A percentile compares a stretch with the other conserved stretches of the same genome.
These are phyloP conservation scores for Phalaenopsis hybrid DNA, from an alignment of 116 monocot genomes.

Conservation along the genomic window DNA sequence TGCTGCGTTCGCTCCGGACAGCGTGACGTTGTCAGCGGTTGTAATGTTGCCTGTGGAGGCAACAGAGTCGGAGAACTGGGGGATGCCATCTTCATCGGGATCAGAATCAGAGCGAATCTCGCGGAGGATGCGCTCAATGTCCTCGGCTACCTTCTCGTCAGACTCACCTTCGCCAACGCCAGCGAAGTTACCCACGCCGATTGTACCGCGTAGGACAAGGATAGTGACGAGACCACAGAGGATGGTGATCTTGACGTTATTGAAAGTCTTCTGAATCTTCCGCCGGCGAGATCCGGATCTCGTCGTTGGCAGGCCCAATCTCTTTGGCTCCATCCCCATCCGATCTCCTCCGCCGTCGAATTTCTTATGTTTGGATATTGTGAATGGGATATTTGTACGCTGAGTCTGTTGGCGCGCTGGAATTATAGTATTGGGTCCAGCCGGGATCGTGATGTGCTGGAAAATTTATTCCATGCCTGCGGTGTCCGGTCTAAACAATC, in stretches of 20 bases:
- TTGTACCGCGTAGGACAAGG: slow-evolving; percentile 69
- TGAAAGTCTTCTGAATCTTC: slow-evolving; percentile 66
- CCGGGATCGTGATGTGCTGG: too few relatives aligned
- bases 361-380: too few relatives aligned
- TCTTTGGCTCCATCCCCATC: slow-evolving; percentile 5
- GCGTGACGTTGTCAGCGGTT: background rate
- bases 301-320: slow-evolving; percentile 13
- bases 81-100: slow-evolving; percentile 28
- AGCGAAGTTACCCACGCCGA: slow-evolving; percentile 58
- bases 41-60: background rate
- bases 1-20: slow-evolving; percentile 2
- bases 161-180: slow-evolving; percentile 10
- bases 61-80: background rate
- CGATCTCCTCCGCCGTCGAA: background rate
- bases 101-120: slow-evolving; percentile 70
- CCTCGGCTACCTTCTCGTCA: slow-evolving; percentile 34
- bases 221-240: slow-evolving; percentile 75
- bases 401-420: too few relatives aligned
- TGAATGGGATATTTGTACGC: too few relatives aligned
- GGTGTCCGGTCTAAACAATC: too few relatives aligned
- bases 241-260: slow-evolving; percentile 66
- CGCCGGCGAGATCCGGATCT: slow-evolving; percentile 24
- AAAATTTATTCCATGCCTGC: too few relatives aligned
- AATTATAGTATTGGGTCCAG: too few relatives aligned
- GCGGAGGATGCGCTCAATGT: slow-evolving; percentile 56